phyloP scores from a whole-genome alignment of 139 green algal species.

The Chlorella vulgaris region DNA sequence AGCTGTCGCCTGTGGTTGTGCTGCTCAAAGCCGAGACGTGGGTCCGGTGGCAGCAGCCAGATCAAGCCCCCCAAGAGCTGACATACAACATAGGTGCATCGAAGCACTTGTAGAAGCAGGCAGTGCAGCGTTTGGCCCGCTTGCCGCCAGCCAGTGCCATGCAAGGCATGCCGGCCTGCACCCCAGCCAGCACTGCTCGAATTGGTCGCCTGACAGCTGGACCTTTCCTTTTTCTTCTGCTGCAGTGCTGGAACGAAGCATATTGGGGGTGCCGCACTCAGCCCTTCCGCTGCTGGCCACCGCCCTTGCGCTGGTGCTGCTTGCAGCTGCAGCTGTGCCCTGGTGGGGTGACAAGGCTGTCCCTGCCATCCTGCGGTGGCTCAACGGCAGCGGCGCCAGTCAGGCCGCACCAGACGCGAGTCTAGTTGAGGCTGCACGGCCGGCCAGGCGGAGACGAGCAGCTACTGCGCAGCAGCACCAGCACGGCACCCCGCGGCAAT shows the following conservation, averaged over 20 bases:
- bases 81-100: slow-evolving; percentile 30
- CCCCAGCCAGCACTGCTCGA: background rate
- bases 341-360: slow-evolving; percentile 11
- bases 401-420: background rate
- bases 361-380: slow-evolving; percentile 13
- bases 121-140: too few species aligned
- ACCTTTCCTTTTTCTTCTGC: background rate
- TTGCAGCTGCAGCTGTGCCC: slow-evolving; percentile 12
- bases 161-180: background rate
- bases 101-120: too few species aligned
- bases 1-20: background rate
- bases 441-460: background rate
- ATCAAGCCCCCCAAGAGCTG: slow-evolving; percentile 3
- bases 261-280: slow-evolving; percentile 40
- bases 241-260: slow-evolving; percentile 40
- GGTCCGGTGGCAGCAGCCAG: background rate
- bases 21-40: slow-evolving; percentile 20
- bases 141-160: too few species aligned
- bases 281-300: slow-evolving; percentile 22
- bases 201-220: background rate
- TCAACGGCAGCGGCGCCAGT: background rate
- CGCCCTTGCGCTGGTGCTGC: slow-evolving; percentile 1
- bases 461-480: too few species aligned
- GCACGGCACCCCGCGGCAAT: too few species aligned
- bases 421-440: background rate